Evolutionary conservation across 2,329 filamentous ascomycete genomes (phyloP), one percentile per base, ranked within the genome.

Genomic region (Lachnellula hyalina): DNA sequence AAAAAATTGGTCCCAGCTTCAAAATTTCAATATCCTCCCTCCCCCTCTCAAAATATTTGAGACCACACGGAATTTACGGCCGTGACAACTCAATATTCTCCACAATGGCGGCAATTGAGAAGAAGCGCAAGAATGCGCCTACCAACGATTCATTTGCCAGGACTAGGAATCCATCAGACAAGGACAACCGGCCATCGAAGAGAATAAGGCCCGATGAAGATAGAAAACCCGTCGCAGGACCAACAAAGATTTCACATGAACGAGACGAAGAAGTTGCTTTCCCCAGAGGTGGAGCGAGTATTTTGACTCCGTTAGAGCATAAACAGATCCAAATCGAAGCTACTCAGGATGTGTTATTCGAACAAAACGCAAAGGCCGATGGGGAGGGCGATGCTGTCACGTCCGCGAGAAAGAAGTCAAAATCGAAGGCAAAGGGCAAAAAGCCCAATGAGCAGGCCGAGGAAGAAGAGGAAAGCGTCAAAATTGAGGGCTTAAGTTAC

Each of bases 321-420:
- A 96, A 96, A 75, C 90, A 97, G 73, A 97, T 99, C 60, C 87
- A 94, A 66, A 86, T 95, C 55, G 88, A 97, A 72, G 94, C 94
- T 46, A 94, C 89, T 68, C 86, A 87, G 65, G 94, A 99, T 76
- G 94, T 92, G 41, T 76, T 95, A 40, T 94, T 93, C 69, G 94
- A 97, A 72, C 81, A 86, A 63, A 82, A 82, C 47, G 74, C 76
- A 49, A 77, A 79, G 54, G 65, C 64, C 49, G 60, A 53, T 17
- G 65, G 61, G 42, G 65, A 67, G 50, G 64, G 61, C 14, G 64
- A 61, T 15, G 55, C 55, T 15, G 42, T 11, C 11, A 2, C 40
- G 15, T 17, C 53, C 46, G 41, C 72, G 66, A 63, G 14, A 32
- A 83, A 80, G 70, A 86, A 81, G 65, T 72, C 67, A 59, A 87